Conservation (phyloP, 495 filamentous ascomycete species). For the Tirmania nivea region DNA sequence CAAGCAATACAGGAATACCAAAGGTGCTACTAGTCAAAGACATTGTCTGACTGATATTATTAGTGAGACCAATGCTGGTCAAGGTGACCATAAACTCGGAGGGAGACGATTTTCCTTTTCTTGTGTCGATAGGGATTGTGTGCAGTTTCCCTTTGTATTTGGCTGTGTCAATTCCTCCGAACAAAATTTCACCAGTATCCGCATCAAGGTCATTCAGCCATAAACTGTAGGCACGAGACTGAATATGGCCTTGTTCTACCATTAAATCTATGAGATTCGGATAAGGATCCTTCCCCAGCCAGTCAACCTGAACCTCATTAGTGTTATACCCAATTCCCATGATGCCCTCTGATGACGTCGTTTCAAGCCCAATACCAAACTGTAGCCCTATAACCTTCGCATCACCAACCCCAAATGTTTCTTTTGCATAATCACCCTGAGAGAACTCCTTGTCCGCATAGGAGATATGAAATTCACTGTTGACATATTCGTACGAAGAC, state of each 20-base stretch:
- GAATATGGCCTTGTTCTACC: conserved; percentile 45
- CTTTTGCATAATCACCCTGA: conserved; percentile 60
- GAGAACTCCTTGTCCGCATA: conserved; percentile 78
- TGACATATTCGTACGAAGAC: conserved; percentile 58
- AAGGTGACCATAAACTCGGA: conserved; percentile 61
- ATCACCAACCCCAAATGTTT: conserved; percentile 48
- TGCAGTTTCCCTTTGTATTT: conserved; percentile 51
- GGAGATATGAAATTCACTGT: conserved; percentile 66
- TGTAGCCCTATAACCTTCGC: conserved; percentile 42
- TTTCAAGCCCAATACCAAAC: conserved; percentile 68
- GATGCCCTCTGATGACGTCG: conserved; percentile 53
- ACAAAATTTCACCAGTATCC: conserved; percentile 55
- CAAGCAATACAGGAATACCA: conserved; percentile 52
- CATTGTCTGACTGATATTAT: conserved; percentile 15
- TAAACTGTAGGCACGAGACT: conserved; percentile 64
- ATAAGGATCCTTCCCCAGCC: conserved; percentile 38
- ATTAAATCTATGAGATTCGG: conserved; percentile 59
- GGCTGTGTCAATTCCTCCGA: conserved; percentile 71
- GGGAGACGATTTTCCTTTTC: conserved; percentile 31
- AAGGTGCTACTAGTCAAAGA: conserved; percentile 28
- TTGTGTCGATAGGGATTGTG: conserved; percentile 52
- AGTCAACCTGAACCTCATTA: conserved; percentile 60
- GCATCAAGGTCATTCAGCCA: conserved; percentile 63
- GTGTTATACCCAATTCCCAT: conserved; percentile 72
- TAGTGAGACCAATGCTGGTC: conserved; percentile 32